phyloP scores from a whole-genome alignment of 1,284 basidiomycete genomes.

The Austroboletus novae-zelandiae region DNA sequence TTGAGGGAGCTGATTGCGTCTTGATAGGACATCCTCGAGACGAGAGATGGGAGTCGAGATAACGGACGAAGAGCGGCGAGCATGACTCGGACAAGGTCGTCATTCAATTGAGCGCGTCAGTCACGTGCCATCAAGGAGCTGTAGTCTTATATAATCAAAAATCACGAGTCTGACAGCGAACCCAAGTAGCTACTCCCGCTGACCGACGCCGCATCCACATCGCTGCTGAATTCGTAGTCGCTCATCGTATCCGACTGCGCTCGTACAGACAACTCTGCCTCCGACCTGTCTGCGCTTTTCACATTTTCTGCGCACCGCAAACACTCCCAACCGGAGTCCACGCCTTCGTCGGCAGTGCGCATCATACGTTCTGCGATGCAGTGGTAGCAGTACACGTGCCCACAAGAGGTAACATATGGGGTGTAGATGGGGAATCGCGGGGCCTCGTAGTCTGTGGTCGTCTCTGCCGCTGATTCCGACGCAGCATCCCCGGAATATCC shows the following conservation, averaged over 20 bases:
- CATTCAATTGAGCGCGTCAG: too few species aligned
- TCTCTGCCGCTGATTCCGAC: conserved; percentile 5
- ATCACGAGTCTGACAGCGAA: conserved; percentile 10
- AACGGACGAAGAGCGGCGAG: conserved; percentile 5
- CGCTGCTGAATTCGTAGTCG: conserved; percentile 60
- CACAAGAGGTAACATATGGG: conserved; percentile 74
- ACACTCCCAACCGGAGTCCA: conserved; percentile 74
- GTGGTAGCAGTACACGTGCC: conserved; percentile 85
- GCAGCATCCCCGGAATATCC: conserved; percentile 48
- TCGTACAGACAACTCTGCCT: conserved; percentile 23
- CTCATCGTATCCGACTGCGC: conserved; percentile 35
- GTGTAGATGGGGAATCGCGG: conserved; percentile 65
- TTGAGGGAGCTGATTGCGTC: conserved; percentile 90
- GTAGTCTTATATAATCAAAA: too few species aligned
- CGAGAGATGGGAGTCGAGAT: conserved; percentile 6
- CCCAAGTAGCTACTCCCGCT: conserved; percentile 32
- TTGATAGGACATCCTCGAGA: conserved; percentile 56
- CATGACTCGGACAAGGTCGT: background rate
- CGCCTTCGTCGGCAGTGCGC: conserved; percentile 63
- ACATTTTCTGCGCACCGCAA: conserved; percentile 70
- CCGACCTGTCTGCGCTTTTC: conserved; percentile 50
- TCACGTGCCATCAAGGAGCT: too few species aligned
- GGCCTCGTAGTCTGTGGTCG: conserved; percentile 15
- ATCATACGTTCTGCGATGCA: conserved; percentile 83
- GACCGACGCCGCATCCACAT: conserved; percentile 40